Base-by-base conservation (phyloP, 1,139 yeast genomes). In the Diutina pseudorugosa region DNA sequence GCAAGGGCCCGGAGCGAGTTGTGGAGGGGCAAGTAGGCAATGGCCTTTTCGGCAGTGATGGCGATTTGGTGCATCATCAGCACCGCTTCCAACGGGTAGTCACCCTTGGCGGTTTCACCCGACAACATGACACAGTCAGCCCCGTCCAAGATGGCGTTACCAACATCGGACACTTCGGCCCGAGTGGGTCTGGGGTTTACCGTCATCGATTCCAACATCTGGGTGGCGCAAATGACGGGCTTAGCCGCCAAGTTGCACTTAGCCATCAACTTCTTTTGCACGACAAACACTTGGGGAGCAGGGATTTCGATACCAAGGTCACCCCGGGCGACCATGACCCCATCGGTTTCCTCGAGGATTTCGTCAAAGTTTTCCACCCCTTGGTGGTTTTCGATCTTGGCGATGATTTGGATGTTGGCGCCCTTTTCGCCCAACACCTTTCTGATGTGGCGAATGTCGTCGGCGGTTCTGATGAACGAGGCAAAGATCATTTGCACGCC, bases 251-350 rank as follows among this genome's bases (percentile, higher is more conserved):
- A 79, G 83, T 93, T 94, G 80, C 96, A 93, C 78, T 93, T 93
- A 67, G 98, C 98, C 71, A 93, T 93, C 77, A 93, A 80, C 79
- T 91, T 96, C 82, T 94, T 93, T 79, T 93, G 99, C 63, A 91
- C 98, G 66, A 94, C 93, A 70, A 93, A 90, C 58, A 93, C 99
- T 79, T 91, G 95, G 60, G 97, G 94, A 61, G 98, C 98, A 61
- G 98, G 98, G 66, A 93, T 93, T 79, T 93, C 99, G 67, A 93
- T 93, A 80, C 99, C 99, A 68, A 93, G 82, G 71, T 94, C 98
- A 80, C 98, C 99, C 76, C 99, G 85, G 65, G 99, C 99, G 69
- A 93, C 98, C 98, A 93, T 93, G 68, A 93, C 97, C 80, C 98
- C 99, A 70, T 94, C 98, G 58, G 98, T 93, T 72, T 84, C 95